Evolutionary conservation across 2,329 filamentous ascomycete genomes (phyloP).

Genomic region (Paecilomyces niveus): DNA sequence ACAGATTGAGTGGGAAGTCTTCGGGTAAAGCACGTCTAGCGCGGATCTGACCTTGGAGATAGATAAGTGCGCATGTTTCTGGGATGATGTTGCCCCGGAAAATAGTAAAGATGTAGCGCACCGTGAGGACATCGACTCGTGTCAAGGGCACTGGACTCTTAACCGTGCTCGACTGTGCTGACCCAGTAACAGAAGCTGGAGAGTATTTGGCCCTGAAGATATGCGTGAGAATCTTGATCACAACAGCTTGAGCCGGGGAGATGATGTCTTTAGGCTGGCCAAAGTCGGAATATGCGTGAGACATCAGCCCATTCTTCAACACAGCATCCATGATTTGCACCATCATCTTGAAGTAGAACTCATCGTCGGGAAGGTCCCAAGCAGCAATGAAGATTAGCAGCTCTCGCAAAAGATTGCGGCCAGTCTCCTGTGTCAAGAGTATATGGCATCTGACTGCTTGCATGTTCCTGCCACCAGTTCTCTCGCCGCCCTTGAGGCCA

Average conservation of each 20-base stretch:
- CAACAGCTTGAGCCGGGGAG: slow-evolving; percentile 86
- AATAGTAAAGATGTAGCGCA: slow-evolving; percentile 87
- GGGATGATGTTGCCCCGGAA: slow-evolving; percentile 90
- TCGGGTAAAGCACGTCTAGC: slow-evolving; percentile 66
- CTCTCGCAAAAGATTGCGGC: slow-evolving; percentile 80
- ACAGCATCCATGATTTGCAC: slow-evolving; percentile 93
- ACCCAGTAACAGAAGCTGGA: slow-evolving; percentile 40
- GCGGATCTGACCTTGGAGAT: slow-evolving; percentile 83
- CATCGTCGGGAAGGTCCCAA: slow-evolving; percentile 90
- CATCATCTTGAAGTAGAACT: slow-evolving; percentile 93
- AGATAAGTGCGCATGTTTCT: slow-evolving; percentile 89
- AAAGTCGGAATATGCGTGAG: slow-evolving; percentile 86
- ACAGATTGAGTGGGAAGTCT: slow-evolving; percentile 89
- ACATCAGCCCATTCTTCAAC: slow-evolving; percentile 79
- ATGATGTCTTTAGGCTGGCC: slow-evolving; percentile 93
- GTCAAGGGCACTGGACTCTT: slow-evolving; percentile 50
- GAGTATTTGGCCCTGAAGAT: slow-evolving; percentile 66
- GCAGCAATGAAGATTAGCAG: slow-evolving; percentile 93
- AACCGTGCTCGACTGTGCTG: slow-evolving; percentile 46
- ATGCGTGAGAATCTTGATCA: slow-evolving; percentile 83
- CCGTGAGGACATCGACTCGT: slow-evolving; percentile 56
- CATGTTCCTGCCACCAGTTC: slow-evolving; percentile 62
- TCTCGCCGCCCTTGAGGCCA: slow-evolving; percentile 57
- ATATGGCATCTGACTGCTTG: slow-evolving; percentile 87
- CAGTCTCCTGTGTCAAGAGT: slow-evolving; percentile 81